A percentile compares a stretch with the other conserved stretches of the same genome.
Evolutionary conservation across 2,329 filamentous ascomycete species (phyloP).

Genomic region (Neophaeococcomyces aloes): DNA sequence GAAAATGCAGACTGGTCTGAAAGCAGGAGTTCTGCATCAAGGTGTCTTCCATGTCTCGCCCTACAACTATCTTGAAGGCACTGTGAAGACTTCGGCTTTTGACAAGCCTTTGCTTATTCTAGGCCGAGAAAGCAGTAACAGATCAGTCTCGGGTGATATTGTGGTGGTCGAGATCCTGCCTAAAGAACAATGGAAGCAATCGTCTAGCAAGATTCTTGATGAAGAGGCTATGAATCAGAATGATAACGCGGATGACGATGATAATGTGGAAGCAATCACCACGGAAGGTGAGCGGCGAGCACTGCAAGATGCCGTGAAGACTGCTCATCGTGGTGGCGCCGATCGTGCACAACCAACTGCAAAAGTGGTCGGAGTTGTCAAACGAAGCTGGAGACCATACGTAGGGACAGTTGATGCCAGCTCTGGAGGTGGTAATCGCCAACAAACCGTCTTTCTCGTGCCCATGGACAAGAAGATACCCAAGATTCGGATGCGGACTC

Average conservation of each 20-base stretch:
- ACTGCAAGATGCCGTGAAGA: constrained; percentile 82
- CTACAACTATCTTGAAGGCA: constrained; percentile 95
- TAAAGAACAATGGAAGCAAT: constrained; percentile 92
- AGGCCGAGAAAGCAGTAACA: constrained; percentile 91
- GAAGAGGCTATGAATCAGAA: constrained; percentile 86
- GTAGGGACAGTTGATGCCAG: constrained; percentile 89
- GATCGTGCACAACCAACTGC: constrained; percentile 85
- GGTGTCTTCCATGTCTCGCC: constrained; percentile 92
- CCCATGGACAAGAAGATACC: constrained; percentile 98
- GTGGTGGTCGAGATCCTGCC: constrained; percentile 90
- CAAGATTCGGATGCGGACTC: constrained; percentile 85
- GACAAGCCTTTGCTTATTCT: constrained; percentile 79
- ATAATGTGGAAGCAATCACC: constrained; percentile 63
- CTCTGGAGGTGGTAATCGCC: constrained; percentile 70
- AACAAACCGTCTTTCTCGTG: constrained; percentile 87
- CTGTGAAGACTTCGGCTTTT: constrained; percentile 80
- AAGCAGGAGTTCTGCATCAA: constrained; percentile 80
- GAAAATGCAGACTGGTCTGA: constrained; percentile 87
- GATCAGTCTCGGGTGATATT: constrained; percentile 80
- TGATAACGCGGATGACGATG: constrained; percentile 81
- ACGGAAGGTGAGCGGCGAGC: constrained; percentile 77
- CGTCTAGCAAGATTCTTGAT: constrained; percentile 90
- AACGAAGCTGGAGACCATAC: constrained; percentile 95
- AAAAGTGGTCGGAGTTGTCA: constrained; percentile 80
- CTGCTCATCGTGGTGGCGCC: constrained; percentile 62